Conservation (phyloP, 805 yeast genomes). For the Myxozyma mucilagina region DNA sequence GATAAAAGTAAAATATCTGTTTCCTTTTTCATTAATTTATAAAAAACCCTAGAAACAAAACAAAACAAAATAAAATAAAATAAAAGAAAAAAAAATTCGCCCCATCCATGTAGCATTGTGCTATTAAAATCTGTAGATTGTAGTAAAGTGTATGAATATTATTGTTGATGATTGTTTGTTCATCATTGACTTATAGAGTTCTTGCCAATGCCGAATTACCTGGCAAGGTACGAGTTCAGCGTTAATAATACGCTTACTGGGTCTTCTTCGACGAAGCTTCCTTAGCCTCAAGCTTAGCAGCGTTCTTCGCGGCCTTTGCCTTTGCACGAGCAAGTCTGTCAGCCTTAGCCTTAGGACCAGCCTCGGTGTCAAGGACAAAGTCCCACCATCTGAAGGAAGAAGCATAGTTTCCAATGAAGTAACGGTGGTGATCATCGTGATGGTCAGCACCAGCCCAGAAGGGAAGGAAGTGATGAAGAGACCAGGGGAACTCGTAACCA, state of each 20-base stretch:
- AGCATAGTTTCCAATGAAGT: conserved; percentile 93
- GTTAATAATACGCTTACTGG: conserved; percentile 11
- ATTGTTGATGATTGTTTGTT: no score
- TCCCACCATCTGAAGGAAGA: conserved; percentile 98
- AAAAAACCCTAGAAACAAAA: not conserved
- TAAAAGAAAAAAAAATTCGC: not conserved
- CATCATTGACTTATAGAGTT: no score
- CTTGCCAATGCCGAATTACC: no score
- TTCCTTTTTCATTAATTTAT: not conserved
- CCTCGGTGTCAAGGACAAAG: conserved; percentile 80
- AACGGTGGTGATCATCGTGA: conserved; percentile 92
- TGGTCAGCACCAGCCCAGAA: conserved; percentile 43
- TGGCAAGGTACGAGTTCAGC: no score
- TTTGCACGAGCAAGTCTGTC: conserved; percentile 61
- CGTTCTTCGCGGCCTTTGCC: conserved; percentile 48
- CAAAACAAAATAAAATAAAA: not conserved
- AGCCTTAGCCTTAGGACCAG: conserved; percentile 76
- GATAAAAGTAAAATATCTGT: not conserved
- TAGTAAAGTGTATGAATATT: no score
- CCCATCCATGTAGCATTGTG: conserved; percentile 2
- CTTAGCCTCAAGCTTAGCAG: conserved; percentile 42
- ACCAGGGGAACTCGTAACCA: conserved; percentile 98
- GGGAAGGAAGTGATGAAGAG: conserved; percentile 86
- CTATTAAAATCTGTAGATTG: not conserved
- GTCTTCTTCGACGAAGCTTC: conserved; percentile 24